Evolutionary conservation across 768 basidiomycete genomes (phyloP).

Genomic region (Leccinum arenicola): DNA sequence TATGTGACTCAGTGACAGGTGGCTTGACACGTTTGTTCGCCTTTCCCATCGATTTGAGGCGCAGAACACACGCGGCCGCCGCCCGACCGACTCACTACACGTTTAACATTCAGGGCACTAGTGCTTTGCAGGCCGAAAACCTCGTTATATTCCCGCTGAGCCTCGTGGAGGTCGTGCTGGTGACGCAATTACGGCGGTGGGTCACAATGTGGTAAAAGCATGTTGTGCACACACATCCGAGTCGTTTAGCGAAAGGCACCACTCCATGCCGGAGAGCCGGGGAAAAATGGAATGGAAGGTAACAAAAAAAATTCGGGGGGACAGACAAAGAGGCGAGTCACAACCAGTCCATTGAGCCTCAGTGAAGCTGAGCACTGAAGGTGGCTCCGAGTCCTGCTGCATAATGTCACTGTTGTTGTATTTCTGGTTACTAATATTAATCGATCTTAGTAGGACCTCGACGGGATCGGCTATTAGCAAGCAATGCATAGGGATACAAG

Average conservation of each 20-base stretch:
- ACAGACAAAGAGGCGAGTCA: slow-evolving; percentile 1
- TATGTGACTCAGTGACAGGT: neutral
- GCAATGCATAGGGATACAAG: slow-evolving; percentile 21
- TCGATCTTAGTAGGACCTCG: slow-evolving; percentile 11
- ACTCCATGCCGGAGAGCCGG: slow-evolving; percentile 8
- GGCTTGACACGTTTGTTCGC: slow-evolving; percentile 11
- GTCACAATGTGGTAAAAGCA: slow-evolving; percentile 14
- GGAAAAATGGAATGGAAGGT: neutral
- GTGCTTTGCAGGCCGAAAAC: slow-evolving; percentile 2
- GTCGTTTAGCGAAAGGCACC: slow-evolving; percentile 15
- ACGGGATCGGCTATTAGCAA: neutral
- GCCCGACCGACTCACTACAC: slow-evolving; percentile 4
- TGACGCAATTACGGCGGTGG: neutral
- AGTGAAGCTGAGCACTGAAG: neutral
- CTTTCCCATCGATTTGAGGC: slow-evolving; percentile 1
- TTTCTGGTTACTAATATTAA: neutral
- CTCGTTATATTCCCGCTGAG: slow-evolving; percentile 16
- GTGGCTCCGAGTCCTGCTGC: neutral
- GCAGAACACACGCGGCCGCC: slow-evolving; percentile 4
- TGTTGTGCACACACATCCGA: slow-evolving; percentile 9
- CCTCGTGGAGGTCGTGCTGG: slow-evolving; percentile 16
- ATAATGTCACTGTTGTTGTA: slow-evolving; percentile 9
- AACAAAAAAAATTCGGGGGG: neutral
- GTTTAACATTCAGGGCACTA: slow-evolving; percentile 7
- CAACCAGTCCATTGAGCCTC: neutral